Evolutionary conservation across 1,139 yeast species (phyloP).

Genomic region (Trichomonascaceae sp.): DNA sequence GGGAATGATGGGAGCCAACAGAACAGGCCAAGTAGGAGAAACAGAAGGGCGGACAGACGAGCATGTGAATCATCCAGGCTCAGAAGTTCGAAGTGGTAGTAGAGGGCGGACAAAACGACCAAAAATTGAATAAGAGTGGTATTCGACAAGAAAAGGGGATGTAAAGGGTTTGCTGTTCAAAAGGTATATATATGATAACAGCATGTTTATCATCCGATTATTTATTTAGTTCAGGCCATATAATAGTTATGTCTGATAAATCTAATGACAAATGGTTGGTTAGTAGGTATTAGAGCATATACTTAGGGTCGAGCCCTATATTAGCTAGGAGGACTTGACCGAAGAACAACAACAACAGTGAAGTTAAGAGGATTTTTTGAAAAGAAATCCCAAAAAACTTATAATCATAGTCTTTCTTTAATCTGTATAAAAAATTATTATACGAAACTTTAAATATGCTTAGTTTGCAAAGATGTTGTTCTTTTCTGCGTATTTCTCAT

Average conservation of each 20-base stretch:
- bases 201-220: not conserved
- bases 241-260: not conserved
- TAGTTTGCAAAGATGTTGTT: not conserved
- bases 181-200: not conserved
- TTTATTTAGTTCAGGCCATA: not conserved
- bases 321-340: no score
- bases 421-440: not conserved
- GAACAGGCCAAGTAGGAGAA: not conserved
- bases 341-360: no score
- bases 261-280: not conserved
- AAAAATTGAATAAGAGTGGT: not conserved
- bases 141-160: not conserved
- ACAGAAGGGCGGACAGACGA: not conserved
- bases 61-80: not conserved
- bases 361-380: no score
- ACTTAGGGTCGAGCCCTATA: not conserved
- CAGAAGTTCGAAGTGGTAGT: not conserved
- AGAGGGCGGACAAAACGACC: not conserved
- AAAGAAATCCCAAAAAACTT: not conserved
- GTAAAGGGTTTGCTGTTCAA: not conserved
- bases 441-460: not conserved
- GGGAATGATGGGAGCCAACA: conserved; percentile 3
- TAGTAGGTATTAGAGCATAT: not conserved
- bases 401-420: not conserved
- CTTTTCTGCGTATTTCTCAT: not conserved